Percentiles rank a stretch among this genome's conserved stretches.
Evolutionary conservation across 495 filamentous ascomycete genomes (phyloP).

Genomic region (Penicillium antarcticum): DNA sequence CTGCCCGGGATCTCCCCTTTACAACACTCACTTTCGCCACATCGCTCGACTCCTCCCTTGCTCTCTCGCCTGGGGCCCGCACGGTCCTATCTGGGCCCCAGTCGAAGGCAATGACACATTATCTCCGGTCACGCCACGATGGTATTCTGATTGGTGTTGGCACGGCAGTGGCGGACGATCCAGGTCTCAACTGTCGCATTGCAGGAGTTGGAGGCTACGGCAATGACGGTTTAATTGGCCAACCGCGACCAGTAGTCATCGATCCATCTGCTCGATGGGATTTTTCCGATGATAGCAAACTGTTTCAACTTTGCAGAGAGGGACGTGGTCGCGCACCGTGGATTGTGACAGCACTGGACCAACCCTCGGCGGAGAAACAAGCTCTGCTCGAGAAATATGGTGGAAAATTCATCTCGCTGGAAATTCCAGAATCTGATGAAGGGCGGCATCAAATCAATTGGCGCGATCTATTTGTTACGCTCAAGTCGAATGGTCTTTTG

Average conservation of each 20-base stretch:
- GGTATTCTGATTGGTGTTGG: slow-evolving; percentile 86
- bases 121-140: slow-evolving; percentile 75
- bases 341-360: slow-evolving; percentile 49
- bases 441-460: slow-evolving; percentile 47
- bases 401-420: slow-evolving; percentile 40
- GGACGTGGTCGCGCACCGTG: slow-evolving; percentile 67
- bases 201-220: slow-evolving; percentile 51
- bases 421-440: slow-evolving; percentile 12
- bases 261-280: slow-evolving; percentile 72
- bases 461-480: slow-evolving; percentile 53
- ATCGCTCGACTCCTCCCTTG: slow-evolving; percentile 76
- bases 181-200: slow-evolving; percentile 75
- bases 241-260: slow-evolving; percentile 77
- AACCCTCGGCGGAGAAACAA: slow-evolving; percentile 23
- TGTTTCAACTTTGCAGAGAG: slow-evolving; percentile 58
- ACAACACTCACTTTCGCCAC: slow-evolving; percentile 89
- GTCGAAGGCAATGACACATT: slow-evolving; percentile 91
- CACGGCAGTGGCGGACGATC: slow-evolving; percentile 82
- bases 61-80: slow-evolving; percentile 67
- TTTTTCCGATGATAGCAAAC: slow-evolving; percentile 53
- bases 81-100: slow-evolving; percentile 76
- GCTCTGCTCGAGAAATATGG: slow-evolving; percentile 40
- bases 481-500: slow-evolving; percentile 54
- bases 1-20: slow-evolving; percentile 34
- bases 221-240: slow-evolving; percentile 39